Evolutionary conservation across 2,329 filamentous ascomycete species (phyloP).

Genomic region (Colletotrichum melonis): DNA sequence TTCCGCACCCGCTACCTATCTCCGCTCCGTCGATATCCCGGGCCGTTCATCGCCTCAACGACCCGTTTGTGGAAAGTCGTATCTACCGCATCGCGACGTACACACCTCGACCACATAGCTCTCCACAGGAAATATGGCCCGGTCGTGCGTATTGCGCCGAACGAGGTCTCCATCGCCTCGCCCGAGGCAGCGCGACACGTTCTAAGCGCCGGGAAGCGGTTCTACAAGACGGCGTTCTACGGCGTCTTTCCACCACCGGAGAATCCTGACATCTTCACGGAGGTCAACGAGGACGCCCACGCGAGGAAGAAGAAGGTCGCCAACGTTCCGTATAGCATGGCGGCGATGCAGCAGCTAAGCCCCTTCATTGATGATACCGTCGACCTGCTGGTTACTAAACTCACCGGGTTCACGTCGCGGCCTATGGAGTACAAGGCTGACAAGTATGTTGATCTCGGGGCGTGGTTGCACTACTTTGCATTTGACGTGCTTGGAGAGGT

Average conservation of each 20-base stretch:
- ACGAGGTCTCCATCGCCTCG: slow-evolving; percentile 50
- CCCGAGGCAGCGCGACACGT: slow-evolving; percentile 48
- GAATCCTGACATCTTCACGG: slow-evolving; percentile 69
- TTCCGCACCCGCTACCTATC: slow-evolving; percentile 59
- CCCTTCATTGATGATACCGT: slow-evolving; percentile 65
- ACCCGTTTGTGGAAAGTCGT: slow-evolving; percentile 54
- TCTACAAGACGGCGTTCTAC: slow-evolving; percentile 65
- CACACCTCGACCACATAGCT: slow-evolving; percentile 55
- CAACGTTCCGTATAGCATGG: slow-evolving; percentile 64
- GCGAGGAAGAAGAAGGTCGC: slow-evolving; percentile 65
- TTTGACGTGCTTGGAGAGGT: slow-evolving; percentile 63
- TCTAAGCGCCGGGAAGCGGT: slow-evolving; percentile 61
- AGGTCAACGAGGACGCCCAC: slow-evolving; percentile 64
- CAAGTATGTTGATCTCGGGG: slow-evolving; percentile 55
- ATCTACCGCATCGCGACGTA: slow-evolving; percentile 51
- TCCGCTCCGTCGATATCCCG: slow-evolving; percentile 78
- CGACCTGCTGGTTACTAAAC: slow-evolving; percentile 54
- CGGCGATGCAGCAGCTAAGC: slow-evolving; percentile 62
- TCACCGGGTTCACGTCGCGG: slow-evolving; percentile 50
- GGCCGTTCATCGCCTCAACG: slow-evolving; percentile 73
- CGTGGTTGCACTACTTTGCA: slow-evolving; percentile 52
- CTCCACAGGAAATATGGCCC: slow-evolving; percentile 49
- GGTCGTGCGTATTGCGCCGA: slow-evolving; percentile 46
- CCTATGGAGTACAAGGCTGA: slow-evolving; percentile 13
- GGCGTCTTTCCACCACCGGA: slow-evolving; percentile 65